Evolutionary conservation across 2,329 filamentous ascomycete species (phyloP).

Genomic region (Colletotrichum sp.): DNA sequence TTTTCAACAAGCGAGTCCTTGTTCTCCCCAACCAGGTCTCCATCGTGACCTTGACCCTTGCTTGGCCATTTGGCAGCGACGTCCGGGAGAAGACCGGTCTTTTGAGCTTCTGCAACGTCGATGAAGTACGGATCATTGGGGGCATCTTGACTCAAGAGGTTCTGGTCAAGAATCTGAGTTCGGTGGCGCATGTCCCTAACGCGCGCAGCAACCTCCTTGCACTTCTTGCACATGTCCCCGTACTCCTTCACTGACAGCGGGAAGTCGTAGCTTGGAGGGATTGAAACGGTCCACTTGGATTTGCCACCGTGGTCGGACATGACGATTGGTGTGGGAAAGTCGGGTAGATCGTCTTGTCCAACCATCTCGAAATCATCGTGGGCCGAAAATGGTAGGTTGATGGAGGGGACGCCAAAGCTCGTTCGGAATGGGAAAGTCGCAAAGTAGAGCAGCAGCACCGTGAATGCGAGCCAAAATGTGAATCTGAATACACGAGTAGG

Average conservation of each 20-base stretch:
- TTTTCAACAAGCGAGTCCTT: constrained; percentile 47
- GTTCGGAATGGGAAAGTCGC: constrained; percentile 36
- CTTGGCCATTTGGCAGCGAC: constrained; percentile 27
- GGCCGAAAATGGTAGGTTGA: constrained; percentile 43
- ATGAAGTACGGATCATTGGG: constrained; percentile 72
- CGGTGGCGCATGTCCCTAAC: constrained; percentile 56
- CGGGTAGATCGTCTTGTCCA: constrained; percentile 67
- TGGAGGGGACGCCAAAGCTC: constrained; percentile 31
- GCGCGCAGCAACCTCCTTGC: constrained; percentile 66
- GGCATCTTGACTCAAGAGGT: constrained; percentile 59
- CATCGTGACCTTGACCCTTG: constrained; percentile 23
- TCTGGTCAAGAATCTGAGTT: constrained; percentile 43
- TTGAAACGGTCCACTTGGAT: constrained; percentile 81
- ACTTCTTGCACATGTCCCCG: constrained; percentile 70
- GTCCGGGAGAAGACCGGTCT: constrained; percentile 63
- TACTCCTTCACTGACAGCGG: constrained; percentile 73
- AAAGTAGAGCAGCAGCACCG: constrained; percentile 58
- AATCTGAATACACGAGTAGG: constrained; percentile 63
- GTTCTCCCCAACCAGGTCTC: constrained; percentile 53
- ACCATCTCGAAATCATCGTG: constrained; percentile 69
- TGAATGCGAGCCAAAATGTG: constrained; percentile 57
- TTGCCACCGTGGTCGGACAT: constrained; percentile 69
- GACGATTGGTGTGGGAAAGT: constrained; percentile 75
- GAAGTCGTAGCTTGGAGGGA: constrained; percentile 70
- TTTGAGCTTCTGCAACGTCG: constrained; percentile 75